Base-by-base conservation (phyloP, 2,329 filamentous ascomycete species). In the Pyrenochaeta sp. region DNA sequence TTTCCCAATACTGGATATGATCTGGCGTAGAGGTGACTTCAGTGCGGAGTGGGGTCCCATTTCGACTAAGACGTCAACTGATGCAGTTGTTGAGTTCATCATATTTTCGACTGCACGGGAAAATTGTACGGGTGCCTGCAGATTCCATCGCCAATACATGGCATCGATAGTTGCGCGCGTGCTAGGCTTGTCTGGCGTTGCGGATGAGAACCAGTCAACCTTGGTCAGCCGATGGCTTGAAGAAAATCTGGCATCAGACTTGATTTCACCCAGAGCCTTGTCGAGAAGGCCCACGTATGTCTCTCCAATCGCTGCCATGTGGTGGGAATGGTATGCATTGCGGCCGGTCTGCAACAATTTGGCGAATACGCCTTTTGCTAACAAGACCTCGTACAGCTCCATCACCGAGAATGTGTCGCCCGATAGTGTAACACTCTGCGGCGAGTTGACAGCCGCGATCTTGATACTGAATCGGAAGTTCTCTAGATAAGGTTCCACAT, bases 301-400 rank as follows among this genome's bases (percentile, higher is more conserved):
- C 10, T 32, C 17, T 8, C 26, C 35, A 15, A 30, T 7, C 5
- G 19, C 7, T 6, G n/a, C 14, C 51, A 58, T 45, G 17, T 48
- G 36, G 23, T 41, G 26, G 40, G 48, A 76, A 38, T 78, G 77
- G 35, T 78, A 79, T 0, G 76, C 77, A 7, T 58, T 68, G 19
- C 74, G 68, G 2, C 75, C 72, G 7, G 38, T 38, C 43, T 70
- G 63, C 5, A 79, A 64, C 13, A 61, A 48, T 1, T 74, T 60
- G 3, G 59, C 65, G 45, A 77, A 78, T 7, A 67, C 68, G 7
- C 63, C 54, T n/a, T 70, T 55, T 2, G 65, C 61, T 7, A 71
- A 55, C 1, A 77, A 47, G 7, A 63, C 51, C 11, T 67, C 57
- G 7, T 67, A 27, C 15, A 48, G 39, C 36, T 69, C 59, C 0